Base-by-base conservation (phyloP, 305 asterid genomes). In the Fraxinus nigra region DNA sequence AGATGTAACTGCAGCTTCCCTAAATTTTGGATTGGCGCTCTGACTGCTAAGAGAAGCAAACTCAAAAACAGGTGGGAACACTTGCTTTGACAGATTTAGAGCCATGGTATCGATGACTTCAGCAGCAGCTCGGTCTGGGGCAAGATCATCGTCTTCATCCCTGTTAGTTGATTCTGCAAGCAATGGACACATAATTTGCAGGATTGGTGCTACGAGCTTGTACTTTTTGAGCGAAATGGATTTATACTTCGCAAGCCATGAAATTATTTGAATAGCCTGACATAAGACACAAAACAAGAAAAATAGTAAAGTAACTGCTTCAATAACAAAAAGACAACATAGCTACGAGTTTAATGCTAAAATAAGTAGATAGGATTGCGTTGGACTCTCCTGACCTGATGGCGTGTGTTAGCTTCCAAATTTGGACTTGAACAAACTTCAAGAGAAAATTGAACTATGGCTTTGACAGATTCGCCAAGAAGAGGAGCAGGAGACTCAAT, bases 61-160 rank as follows among this genome's bases (percentile, higher is more conserved):
- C 89, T 94, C 99, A 82, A 93, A 89, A 83, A 96, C 98, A 85
- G 97, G 97, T 54, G 97, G 95, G 82, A 91, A 96, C 30, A 96
- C 98, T 85, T 87, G 95, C 89, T 96, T 96, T 34, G 99, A 51
- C 86, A 94, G 90, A 85, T 85, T 91, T 83, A 96, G 69, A 63
- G 99, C 98, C 97, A 96, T 93, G 79, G 98, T 94, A 82, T 96
- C 99, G 85, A 96, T 94, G 80, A 96, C 99, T 91, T 96, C 99
- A 33, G 99, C 99, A 80, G 98, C 99, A 87, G 98, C 98, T 76
- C 98, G 92, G 82, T 97, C 98, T 77, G 99, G 95, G 83, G 98
- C 95, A 86, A 97, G 94, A 88, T 97, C 99, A 85, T 94, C 98
- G 82, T 96, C 98, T 80, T 90, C 99, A 83, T 91, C 94, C 79